A percentile compares a stretch with the other conserved stretches of the same genome.
phyloP scores from a whole-genome alignment of 768 basidiomycete genomes.

The Hypholoma fasciculare region DNA sequence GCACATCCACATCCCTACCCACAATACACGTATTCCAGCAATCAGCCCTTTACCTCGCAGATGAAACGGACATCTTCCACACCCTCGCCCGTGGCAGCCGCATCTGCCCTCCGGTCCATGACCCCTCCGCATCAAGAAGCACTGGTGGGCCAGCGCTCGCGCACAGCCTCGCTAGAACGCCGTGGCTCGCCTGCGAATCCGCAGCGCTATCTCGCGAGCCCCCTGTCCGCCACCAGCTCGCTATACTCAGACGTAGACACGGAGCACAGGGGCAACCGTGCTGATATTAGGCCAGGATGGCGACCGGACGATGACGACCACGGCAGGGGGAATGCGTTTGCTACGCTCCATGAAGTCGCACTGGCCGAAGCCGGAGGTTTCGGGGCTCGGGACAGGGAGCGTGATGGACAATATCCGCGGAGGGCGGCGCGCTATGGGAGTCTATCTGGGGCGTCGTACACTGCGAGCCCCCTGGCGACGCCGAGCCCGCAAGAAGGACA shows the following conservation, averaged over 20 bases:
- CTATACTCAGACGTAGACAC: neutral
- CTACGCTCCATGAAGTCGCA: neutral
- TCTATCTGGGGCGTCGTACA: neutral
- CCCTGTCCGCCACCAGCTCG: neutral
- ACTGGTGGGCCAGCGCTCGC: neutral
- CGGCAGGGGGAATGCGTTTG: neutral
- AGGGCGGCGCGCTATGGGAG: neutral
- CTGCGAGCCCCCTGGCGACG: neutral
- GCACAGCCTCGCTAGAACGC: neutral
- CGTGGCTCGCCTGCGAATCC: neutral
- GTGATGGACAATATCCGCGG: neutral
- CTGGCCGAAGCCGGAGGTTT: neutral
- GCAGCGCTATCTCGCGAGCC: neutral
- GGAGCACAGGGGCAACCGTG: neutral
- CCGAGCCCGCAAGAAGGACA: neutral
- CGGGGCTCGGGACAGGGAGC: neutral
- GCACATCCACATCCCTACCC: neutral
- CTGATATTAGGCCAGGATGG: neutral
- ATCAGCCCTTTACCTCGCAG: neutral
- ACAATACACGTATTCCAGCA: neutral
- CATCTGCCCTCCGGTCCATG: neutral
- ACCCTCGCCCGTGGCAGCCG: neutral
- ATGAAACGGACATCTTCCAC: neutral
- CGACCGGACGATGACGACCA: neutral
- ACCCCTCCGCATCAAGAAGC: neutral